phyloP scores from a whole-genome alignment of 768 basidiomycete species.

The Hygrophorus pudorinus region DNA sequence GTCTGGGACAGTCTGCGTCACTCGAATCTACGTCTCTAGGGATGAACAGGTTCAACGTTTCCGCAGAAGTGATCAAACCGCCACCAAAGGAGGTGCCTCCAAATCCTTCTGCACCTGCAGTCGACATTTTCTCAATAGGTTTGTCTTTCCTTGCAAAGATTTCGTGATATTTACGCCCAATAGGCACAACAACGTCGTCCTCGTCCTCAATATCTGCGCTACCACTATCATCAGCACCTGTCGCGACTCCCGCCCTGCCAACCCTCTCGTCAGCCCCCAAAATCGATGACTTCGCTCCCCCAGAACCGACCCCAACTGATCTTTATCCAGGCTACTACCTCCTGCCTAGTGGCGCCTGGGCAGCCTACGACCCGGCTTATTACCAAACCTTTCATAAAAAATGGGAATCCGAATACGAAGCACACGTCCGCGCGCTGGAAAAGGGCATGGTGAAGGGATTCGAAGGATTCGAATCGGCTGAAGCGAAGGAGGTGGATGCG shows the following conservation, averaged over 20 bases:
- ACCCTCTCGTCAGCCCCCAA: slow-evolving; percentile 57
- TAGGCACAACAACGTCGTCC: slow-evolving; percentile 8
- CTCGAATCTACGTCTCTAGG: slow-evolving; percentile 49
- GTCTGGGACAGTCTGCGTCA: slow-evolving; percentile 39
- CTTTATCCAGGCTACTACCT: slow-evolving; percentile 85
- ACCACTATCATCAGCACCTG: slow-evolving; percentile 13
- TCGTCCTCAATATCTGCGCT: slow-evolving; percentile 13
- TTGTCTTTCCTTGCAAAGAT: slow-evolving; percentile 11
- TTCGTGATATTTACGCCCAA: slow-evolving; percentile 4
- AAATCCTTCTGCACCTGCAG: slow-evolving; percentile 21
- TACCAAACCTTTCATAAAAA: slow-evolving; percentile 59
- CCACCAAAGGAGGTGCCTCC: slow-evolving; percentile 5
- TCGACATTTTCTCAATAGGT: slow-evolving; percentile 68
- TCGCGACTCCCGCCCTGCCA: slow-evolving; percentile 16
- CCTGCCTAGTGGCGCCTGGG: slow-evolving; percentile 73
- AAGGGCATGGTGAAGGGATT: slow-evolving; percentile 60
- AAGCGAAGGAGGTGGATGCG: slow-evolving; percentile 56
- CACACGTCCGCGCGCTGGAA: slow-evolving; percentile 62
- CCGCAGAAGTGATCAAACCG: slow-evolving; percentile 31
- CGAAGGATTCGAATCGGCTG: slow-evolving; percentile 47
- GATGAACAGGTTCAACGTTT: slow-evolving; percentile 51
- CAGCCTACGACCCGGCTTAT: slow-evolving; percentile 59
- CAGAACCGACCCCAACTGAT: slow-evolving; percentile 65
- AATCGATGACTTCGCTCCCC: slow-evolving; percentile 57
- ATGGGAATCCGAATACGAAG: slow-evolving; percentile 68